Conservation (phyloP, 768 basidiomycete genomes). For the Megacollybia marginata region DNA sequence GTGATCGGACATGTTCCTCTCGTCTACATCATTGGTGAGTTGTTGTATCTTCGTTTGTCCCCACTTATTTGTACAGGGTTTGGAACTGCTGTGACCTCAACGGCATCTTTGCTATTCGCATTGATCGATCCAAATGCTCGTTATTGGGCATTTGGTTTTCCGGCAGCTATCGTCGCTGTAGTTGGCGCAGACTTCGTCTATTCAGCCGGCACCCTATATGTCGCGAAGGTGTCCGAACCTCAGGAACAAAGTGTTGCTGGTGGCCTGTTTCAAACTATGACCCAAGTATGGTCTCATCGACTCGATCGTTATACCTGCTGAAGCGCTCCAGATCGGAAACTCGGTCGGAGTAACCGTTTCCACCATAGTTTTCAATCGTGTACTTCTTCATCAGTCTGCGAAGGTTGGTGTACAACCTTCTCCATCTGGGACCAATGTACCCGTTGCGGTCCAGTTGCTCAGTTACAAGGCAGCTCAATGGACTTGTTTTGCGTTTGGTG, state of each 20-base stretch:
- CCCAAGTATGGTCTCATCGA: conserved; percentile 37
- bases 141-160: conserved; percentile 77
- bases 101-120: conserved; percentile 61
- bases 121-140: conserved; percentile 46
- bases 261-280: conserved; percentile 75
- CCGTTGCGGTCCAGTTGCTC: conserved; percentile 19
- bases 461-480: conserved; percentile 58
- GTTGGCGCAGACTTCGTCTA: conserved; percentile 78
- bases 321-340: conserved; percentile 46
- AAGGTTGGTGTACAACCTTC: background rate
- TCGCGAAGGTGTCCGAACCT: conserved; percentile 57
- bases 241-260: conserved; percentile 74
- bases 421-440: background rate
- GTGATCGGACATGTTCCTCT: conserved; percentile 49
- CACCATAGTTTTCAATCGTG: conserved; percentile 62
- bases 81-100: conserved; percentile 55
- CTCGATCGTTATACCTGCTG: background rate
- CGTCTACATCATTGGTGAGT: conserved; percentile 48
- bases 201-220: conserved; percentile 64
- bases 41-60: background rate
- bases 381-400: conserved; percentile 11
- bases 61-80: conserved; percentile 8
- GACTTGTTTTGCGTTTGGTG: conserved; percentile 54
- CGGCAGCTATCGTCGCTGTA: conserved; percentile 54
- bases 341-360: conserved; percentile 65